These are phyloP conservation scores for Syncephalastrum monosporum DNA, from an alignment of 371 early-diverging fungal species.

Conservation along the genomic window DNA sequence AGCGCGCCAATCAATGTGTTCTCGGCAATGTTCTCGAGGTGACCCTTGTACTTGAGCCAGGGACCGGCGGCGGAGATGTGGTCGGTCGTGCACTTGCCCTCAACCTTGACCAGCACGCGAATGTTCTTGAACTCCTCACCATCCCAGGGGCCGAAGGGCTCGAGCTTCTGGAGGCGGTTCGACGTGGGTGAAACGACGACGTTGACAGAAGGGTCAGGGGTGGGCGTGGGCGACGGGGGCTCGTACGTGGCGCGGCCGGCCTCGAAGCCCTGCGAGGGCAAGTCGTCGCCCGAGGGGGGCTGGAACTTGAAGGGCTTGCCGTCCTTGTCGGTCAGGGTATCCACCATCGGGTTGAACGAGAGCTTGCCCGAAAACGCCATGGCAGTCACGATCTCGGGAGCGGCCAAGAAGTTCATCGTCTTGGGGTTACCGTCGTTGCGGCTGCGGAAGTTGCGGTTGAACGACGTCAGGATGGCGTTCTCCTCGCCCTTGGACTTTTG, in stretches of 20 bases:
- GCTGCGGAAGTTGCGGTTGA: conserved; percentile 96
- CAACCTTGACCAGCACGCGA: conserved; percentile 85
- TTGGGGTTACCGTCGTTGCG: conserved; percentile 95
- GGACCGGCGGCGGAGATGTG: conserved; percentile 96
- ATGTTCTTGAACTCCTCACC: conserved; percentile 78
- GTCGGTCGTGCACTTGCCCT: conserved; percentile 98
- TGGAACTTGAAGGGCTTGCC: conserved; percentile 78
- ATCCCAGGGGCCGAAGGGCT: conserved; percentile 78
- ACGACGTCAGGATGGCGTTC: conserved; percentile 93
- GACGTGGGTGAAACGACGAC: conserved; percentile 75
- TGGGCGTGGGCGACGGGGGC: conserved; percentile 58
- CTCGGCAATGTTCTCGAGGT: conserved; percentile 94
- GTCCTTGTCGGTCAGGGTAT: conserved; percentile 68
- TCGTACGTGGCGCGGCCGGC: conserved; percentile 68
- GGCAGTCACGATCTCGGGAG: conserved; percentile 95
- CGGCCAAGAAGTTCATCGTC: conserved; percentile 93
- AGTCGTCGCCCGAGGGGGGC: conserved; percentile 84
- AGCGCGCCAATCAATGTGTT: conserved; percentile 96
- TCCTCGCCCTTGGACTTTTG: conserved; percentile 55
- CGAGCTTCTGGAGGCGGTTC: conserved; percentile 83
- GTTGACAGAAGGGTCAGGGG: conserved; percentile 53
- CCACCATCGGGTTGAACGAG: conserved; percentile 90
- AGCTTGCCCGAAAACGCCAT: conserved; percentile 89
- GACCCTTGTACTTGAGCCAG: conserved; percentile 97
- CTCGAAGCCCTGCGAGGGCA: conserved; percentile 86